phyloP scores from a whole-genome alignment of 1,284 basidiomycete genomes.

The Heterobasidion annosum region DNA sequence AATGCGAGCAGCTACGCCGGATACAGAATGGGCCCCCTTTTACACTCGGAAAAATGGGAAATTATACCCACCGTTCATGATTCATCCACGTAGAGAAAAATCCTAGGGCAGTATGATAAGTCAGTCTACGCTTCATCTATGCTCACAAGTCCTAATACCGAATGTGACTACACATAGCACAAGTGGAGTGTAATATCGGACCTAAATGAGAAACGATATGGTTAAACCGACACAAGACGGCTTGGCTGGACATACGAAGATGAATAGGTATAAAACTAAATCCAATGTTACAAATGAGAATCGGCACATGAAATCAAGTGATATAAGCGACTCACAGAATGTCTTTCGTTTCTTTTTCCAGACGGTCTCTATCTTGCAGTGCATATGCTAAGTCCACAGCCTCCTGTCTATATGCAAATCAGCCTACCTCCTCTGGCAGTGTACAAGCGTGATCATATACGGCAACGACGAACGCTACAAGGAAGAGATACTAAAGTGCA shows the following conservation, averaged over 20 bases:
- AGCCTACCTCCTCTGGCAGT: background rate
- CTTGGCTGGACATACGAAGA: background rate
- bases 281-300: background rate
- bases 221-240: background rate
- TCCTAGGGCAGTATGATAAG: background rate
- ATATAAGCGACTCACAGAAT: background rate
- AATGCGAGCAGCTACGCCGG: background rate
- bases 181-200: background rate
- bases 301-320: background rate
- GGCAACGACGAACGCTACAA: background rate
- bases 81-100: background rate
- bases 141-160: background rate
- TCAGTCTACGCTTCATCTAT: background rate
- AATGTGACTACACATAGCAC: background rate
- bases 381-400: background rate
- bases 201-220: background rate
- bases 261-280: background rate
- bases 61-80: background rate
- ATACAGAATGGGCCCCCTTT: background rate
- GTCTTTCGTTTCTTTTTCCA: conserved; percentile 1
- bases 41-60: background rate
- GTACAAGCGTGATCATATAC: background rate
- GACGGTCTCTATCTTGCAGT: background rate
- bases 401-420: too few relatives aligned
- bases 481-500: background rate